These are phyloP conservation scores for Eucalyptus pauciflora DNA, from an alignment of 345 rosid species.

Conservation along the genomic window DNA sequence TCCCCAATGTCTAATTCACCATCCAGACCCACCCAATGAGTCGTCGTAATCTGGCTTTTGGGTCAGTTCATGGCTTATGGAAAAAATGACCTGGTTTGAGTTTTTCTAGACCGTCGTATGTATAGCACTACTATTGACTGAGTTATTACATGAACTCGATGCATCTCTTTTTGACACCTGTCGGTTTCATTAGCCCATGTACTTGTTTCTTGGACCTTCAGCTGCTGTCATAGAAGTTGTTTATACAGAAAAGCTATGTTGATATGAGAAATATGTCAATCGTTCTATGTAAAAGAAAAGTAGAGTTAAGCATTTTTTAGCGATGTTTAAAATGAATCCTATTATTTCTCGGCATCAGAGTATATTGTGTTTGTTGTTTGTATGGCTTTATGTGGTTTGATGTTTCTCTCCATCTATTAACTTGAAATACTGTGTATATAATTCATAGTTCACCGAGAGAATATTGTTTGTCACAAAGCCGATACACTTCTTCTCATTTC, in stretches of 20 bases:
- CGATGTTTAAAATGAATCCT: background rate
- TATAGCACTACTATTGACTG: background rate
- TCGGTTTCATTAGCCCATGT: background rate
- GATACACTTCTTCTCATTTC: background rate
- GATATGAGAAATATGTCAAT: background rate
- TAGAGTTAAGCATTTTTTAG: background rate
- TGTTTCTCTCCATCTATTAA: background rate
- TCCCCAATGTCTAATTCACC: background rate
- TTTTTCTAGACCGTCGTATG: background rate
- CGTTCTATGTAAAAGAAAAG: background rate
- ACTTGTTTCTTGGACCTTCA: background rate
- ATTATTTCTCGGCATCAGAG: background rate
- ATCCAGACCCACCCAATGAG: background rate
- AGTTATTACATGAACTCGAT: background rate
- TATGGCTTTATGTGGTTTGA: background rate
- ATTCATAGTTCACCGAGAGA: background rate
- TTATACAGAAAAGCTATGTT: background rate
- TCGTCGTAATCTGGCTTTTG: background rate
- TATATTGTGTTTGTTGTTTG: background rate
- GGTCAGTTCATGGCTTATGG: background rate
- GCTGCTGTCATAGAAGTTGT: background rate
- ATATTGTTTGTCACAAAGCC: background rate
- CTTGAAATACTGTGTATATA: background rate
- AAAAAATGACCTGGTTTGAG: background rate
- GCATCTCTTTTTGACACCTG: background rate